Evolutionary conservation across 164 flowering plant genomes (phyloP).

Genomic region (Aristolochia californica): DNA sequence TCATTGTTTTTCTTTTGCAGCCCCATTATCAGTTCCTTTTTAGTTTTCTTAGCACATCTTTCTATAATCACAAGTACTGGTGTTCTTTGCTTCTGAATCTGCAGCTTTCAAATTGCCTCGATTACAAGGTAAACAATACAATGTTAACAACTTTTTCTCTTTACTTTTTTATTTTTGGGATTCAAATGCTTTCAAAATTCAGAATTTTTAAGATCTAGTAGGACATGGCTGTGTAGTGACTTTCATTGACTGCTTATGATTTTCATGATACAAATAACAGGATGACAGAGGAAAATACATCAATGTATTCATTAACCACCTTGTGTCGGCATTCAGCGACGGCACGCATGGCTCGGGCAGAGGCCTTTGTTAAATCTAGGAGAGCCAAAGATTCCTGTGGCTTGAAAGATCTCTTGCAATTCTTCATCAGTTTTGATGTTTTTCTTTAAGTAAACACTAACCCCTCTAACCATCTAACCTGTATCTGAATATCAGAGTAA

Average conservation of each 20-base stretch:
- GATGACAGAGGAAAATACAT: conserved; percentile 59
- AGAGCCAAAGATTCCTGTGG: conserved; percentile 80
- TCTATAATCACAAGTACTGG: background rate
- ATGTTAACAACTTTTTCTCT: background rate
- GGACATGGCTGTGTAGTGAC: background rate
- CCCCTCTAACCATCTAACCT: background rate
- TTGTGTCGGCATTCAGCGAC: conserved; percentile 79
- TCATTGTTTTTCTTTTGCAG: conserved; percentile 35
- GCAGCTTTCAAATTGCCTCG: conserved; percentile 90
- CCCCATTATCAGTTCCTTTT: conserved; percentile 37
- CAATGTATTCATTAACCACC: conserved; percentile 59
- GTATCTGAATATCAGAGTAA: background rate
- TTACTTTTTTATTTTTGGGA: background rate
- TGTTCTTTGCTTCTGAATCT: conserved; percentile 8
- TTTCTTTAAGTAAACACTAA: background rate
- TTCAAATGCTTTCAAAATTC: too few species aligned
- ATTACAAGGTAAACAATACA: conserved; percentile 57
- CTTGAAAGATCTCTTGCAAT: conserved; percentile 8
- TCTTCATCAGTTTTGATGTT: background rate
- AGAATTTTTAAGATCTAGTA: too few species aligned
- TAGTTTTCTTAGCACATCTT: background rate
- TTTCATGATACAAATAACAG: conserved; percentile 23
- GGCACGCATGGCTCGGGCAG: conserved; percentile 60
- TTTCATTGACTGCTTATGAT: background rate
- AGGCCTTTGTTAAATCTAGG: conserved; percentile 85